Conservation (phyloP, 371 early-diverging fungal species). For the Apophysomyces sp. region DNA sequence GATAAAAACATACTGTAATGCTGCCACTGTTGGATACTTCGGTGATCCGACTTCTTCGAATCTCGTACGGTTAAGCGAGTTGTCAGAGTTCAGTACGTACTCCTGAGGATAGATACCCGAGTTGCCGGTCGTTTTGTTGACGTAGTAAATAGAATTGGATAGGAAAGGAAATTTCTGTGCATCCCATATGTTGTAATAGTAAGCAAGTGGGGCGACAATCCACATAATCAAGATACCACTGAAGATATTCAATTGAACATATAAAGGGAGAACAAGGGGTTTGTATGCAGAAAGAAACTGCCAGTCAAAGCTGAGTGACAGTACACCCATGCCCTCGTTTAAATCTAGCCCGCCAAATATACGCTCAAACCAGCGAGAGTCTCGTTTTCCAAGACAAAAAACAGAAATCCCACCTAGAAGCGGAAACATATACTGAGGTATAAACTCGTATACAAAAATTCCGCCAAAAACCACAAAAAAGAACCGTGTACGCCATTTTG, state of each 20-base stretch:
- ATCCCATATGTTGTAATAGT: conserved; percentile 45
- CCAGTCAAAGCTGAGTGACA: conserved; percentile 55
- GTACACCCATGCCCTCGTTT: conserved; percentile 53
- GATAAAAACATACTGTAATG: conserved; percentile 29
- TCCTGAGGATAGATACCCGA: conserved; percentile 37
- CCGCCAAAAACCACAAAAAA: conserved; percentile 45
- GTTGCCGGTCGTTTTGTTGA: conserved; percentile 22
- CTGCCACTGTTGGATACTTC: conserved; percentile 26
- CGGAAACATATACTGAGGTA: conserved; percentile 51
- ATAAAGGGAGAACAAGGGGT: conserved; percentile 70
- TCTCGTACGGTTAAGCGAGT: conserved; percentile 32
- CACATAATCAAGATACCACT: conserved; percentile 36
- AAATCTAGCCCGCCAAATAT: conserved; percentile 47
- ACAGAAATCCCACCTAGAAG: conserved; percentile 51
- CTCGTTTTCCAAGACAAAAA: conserved; percentile 35
- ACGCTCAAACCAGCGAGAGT: conserved; percentile 50
- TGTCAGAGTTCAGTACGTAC: conserved; percentile 33
- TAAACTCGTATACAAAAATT: conserved; percentile 44
- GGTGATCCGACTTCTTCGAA: conserved; percentile 39
- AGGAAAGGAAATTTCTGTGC: conserved; percentile 46
- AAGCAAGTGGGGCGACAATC: conserved; percentile 38
- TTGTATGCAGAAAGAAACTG: conserved; percentile 37
- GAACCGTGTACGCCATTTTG: conserved; percentile 62
- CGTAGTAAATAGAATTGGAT: conserved; percentile 35
- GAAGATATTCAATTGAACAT: conserved; percentile 41